These are phyloP conservation scores for Syzygium aqueum DNA, from an alignment of 345 rosid genomes.

Conservation along the genomic window DNA sequence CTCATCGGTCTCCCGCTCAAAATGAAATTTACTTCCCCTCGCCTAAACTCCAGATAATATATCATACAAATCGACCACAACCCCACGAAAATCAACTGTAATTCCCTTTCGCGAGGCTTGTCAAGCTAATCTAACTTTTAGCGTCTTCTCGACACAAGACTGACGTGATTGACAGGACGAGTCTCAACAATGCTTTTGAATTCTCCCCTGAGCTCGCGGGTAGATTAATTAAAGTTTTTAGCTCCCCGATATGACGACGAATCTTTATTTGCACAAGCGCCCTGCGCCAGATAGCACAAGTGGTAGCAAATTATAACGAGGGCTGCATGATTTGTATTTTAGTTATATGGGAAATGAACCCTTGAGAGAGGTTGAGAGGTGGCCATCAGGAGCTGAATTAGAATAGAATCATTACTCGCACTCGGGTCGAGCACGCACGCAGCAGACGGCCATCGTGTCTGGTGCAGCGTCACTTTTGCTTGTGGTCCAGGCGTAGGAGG, in stretches of 20 bases:
- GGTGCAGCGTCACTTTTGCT: neutral
- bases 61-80: neutral
- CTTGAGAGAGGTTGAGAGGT: neutral
- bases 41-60: neutral
- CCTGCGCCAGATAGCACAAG: neutral
- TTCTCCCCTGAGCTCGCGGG: neutral
- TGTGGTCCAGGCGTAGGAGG: neutral
- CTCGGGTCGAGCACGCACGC: neutral
- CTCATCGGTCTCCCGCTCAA: neutral
- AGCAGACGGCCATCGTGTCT: neutral
- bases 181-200: neutral
- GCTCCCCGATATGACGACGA: neutral
- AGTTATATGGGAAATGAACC: neutral
- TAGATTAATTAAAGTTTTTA: neutral
- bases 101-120: neutral
- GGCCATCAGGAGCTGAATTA: neutral
- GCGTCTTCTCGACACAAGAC: neutral
- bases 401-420: neutral
- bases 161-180: neutral
- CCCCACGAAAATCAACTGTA: neutral
- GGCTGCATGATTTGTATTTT: neutral
- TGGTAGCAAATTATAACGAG: neutral
- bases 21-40: neutral
- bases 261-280: neutral
- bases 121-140: neutral